Percentiles rank a stretch among this genome's conserved stretches.
Evolutionary conservation across 2,329 filamentous ascomycete species (phyloP).

Genomic region (Aplosporella prunicola): DNA sequence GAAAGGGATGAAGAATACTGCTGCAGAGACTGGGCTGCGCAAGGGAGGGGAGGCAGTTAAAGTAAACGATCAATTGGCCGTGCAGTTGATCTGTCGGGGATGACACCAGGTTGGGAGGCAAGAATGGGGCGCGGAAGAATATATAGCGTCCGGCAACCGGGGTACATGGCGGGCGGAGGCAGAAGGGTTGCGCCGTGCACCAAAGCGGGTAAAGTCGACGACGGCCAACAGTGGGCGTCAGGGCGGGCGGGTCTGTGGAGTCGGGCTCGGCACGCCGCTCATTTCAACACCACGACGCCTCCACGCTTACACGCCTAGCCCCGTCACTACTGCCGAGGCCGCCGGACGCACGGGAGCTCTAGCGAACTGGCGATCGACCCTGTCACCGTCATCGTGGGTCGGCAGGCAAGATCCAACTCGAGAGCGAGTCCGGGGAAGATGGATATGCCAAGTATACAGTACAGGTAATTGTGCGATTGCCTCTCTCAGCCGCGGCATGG

Average conservation of each 20-base stretch:
- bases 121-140: slow-evolving; percentile 4
- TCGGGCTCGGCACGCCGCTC: background rate
- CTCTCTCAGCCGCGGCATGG: too few relatives aligned
- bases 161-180: background rate
- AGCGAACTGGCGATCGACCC: slow-evolving; percentile 9
- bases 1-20: too few relatives aligned
- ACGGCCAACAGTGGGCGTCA: slow-evolving; percentile 3
- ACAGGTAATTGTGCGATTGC: too few relatives aligned
- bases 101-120: slow-evolving; percentile 6
- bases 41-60: too few relatives aligned
- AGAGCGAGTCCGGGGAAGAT: slow-evolving; percentile 11
- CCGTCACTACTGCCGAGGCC: too few relatives aligned
- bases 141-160: slow-evolving; percentile 3
- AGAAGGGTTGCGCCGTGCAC: background rate
- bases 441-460: slow-evolving; percentile 6
- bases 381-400: slow-evolving; percentile 8
- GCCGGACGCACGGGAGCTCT: slow-evolving; percentile 9
- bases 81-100: slow-evolving; percentile 1
- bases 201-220: slow-evolving; percentile 2
- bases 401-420: too few relatives aligned
- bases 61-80: slow-evolving; percentile 10
- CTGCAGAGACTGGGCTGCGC: too few relatives aligned
- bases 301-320: too few relatives aligned
- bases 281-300: too few relatives aligned
- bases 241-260: too few relatives aligned